Evolutionary conservation across 371 early-diverging fungal species (phyloP).

Genomic region (Circinella umbellata): DNA sequence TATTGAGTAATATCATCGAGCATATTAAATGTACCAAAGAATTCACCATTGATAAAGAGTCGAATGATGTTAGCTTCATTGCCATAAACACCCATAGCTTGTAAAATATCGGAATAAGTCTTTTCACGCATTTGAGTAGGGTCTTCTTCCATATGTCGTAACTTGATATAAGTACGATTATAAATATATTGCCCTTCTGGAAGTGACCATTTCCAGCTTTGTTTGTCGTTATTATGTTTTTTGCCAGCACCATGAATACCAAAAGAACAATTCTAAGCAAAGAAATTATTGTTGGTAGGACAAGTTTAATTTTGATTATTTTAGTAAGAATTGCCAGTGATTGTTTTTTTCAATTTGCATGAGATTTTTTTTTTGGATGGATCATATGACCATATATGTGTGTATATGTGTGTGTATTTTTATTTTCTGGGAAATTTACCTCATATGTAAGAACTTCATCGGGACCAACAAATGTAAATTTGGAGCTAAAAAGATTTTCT

Average conservation of each 20-base stretch:
- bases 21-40: slow-evolving; percentile 59
- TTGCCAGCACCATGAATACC: slow-evolving; percentile 63
- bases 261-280: slow-evolving; percentile 37
- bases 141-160: slow-evolving; percentile 63
- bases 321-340: too few relatives aligned
- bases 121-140: slow-evolving; percentile 69
- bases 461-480: slow-evolving; percentile 49
- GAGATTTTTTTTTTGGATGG: background rate
- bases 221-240: slow-evolving; percentile 59
- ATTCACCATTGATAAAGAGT: slow-evolving; percentile 56
- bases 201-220: slow-evolving; percentile 55
- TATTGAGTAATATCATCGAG: slow-evolving; percentile 56
- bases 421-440: slow-evolving; percentile 3
- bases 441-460: slow-evolving; percentile 52
- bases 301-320: too few relatives aligned
- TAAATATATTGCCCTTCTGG: slow-evolving; percentile 35
- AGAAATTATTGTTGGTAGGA: too few relatives aligned
- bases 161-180: slow-evolving; percentile 56
- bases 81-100: slow-evolving; percentile 58
- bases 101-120: slow-evolving; percentile 55
- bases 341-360: background rate
- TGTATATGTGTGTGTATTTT: too few relatives aligned
- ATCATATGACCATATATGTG: too few relatives aligned
- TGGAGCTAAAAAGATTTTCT: slow-evolving; percentile 25
- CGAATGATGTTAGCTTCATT: slow-evolving; percentile 60